Evolutionary conservation across 352 stramenopile genomes (phyloP).

Genomic region (Globisporangium sylvaticum): DNA sequence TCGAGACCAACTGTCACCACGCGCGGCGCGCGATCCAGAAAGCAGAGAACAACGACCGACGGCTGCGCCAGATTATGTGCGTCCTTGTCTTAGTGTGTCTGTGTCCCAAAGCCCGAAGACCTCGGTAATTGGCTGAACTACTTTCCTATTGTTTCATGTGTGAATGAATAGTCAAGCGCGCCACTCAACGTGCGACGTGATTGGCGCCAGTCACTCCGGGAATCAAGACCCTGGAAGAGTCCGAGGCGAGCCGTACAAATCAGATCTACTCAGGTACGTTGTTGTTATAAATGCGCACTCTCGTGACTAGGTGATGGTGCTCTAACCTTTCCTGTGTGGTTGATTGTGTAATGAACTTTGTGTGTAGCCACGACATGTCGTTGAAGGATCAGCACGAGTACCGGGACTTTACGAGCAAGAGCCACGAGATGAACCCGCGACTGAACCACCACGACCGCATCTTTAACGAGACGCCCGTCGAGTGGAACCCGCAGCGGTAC

Average conservation of each 20-base stretch:
- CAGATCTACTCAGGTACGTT: constrained; percentile 40
- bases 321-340: background rate
- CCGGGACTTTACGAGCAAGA: constrained; percentile 60
- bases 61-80: constrained; percentile 73
- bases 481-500: constrained; percentile 53
- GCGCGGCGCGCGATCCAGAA: constrained; percentile 51
- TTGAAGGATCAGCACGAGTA: constrained; percentile 23
- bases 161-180: constrained; percentile 30
- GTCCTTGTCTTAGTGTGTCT: background rate
- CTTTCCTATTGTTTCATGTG: background rate
- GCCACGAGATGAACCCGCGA: constrained; percentile 33
- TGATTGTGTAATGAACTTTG: background rate
- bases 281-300: too few relatives aligned
- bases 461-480: constrained; percentile 64
- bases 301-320: too few relatives aligned
- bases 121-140: background rate
- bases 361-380: constrained; percentile 36
- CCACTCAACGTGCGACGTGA: constrained; percentile 52
- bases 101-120: background rate
- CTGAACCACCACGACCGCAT: constrained; percentile 53
- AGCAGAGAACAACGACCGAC: constrained; percentile 54
- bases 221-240: constrained; percentile 10
- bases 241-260: constrained; percentile 41
- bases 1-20: constrained; percentile 53
- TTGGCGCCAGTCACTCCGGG: constrained; percentile 17